Evolutionary conservation across 1,284 basidiomycete genomes (phyloP).

Genomic region (Gymnopus androsaceus): DNA sequence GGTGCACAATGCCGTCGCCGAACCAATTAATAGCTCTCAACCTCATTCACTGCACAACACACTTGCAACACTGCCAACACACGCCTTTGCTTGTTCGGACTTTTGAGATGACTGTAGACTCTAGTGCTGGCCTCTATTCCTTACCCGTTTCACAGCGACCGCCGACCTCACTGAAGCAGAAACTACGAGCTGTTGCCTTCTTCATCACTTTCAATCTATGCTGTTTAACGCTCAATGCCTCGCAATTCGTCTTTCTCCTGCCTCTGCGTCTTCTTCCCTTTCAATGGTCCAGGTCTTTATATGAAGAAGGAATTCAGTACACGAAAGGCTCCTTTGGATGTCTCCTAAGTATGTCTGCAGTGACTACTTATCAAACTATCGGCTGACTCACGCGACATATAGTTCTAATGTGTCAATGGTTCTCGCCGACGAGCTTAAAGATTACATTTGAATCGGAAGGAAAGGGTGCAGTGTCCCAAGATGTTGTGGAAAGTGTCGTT

Average conservation of each 20-base stretch:
- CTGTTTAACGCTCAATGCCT: slow-evolving; percentile 67
- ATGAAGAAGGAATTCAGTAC: slow-evolving; percentile 70
- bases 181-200: slow-evolving; percentile 55
- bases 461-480: slow-evolving; percentile 56
- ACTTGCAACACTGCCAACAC: too few species aligned
- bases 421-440: slow-evolving; percentile 76
- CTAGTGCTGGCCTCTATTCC: slow-evolving; percentile 36
- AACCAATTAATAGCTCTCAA: too few species aligned
- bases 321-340: slow-evolving; percentile 83
- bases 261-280: slow-evolving; percentile 64
- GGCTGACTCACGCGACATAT: slow-evolving; percentile 25
- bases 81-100: not conserved
- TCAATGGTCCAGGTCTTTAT: slow-evolving; percentile 48
- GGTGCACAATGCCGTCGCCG: too few species aligned
- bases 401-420: slow-evolving; percentile 81
- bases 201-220: slow-evolving; percentile 66
- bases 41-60: too few species aligned
- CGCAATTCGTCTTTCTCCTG: slow-evolving; percentile 70
- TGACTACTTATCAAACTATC: not conserved
- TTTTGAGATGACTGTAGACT: slow-evolving; percentile 9
- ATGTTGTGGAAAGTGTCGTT: slow-evolving; percentile 59
- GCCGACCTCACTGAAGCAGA: slow-evolving; percentile 53
- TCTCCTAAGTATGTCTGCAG: slow-evolving; percentile 61
- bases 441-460: slow-evolving; percentile 77
- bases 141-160: slow-evolving; percentile 65